Evolutionary conservation across 2,329 filamentous ascomycete genomes (phyloP).

Genomic region (Stachybotrys echinatus): DNA sequence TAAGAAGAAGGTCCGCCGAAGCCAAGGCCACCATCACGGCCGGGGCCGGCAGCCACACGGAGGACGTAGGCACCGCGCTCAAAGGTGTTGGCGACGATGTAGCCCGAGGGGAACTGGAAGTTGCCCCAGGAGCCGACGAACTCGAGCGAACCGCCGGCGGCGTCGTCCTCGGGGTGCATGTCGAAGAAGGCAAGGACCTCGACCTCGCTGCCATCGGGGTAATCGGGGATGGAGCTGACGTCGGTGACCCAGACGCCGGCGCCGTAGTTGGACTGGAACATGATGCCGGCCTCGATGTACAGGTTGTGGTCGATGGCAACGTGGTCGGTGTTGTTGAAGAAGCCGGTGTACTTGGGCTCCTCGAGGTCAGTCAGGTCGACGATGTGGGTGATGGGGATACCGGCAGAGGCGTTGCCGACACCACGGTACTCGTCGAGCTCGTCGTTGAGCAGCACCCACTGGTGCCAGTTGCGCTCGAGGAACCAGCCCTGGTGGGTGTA

Average conservation of each 20-base stretch:
- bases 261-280: constrained; percentile 42
- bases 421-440: constrained; percentile 41
- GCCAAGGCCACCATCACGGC: not conserved
- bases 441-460: constrained; percentile 42
- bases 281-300: constrained; percentile 34
- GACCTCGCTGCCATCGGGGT: constrained; percentile 32
- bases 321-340: constrained; percentile 29
- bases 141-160: constrained; percentile 34
- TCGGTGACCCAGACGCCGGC: constrained; percentile 34
- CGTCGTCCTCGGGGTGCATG: constrained; percentile 40
- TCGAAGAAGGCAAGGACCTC: constrained; percentile 41
- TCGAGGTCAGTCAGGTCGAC: constrained; percentile 36
- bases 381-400: constrained; percentile 34
- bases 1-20: constrained; percentile 1
- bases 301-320: constrained; percentile 41
- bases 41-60: not conserved
- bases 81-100: constrained; percentile 42
- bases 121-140: constrained; percentile 39
- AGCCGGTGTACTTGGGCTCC: constrained; percentile 29
- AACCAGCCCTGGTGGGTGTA: constrained; percentile 54
- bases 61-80: constrained; percentile 42
- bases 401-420: constrained; percentile 13
- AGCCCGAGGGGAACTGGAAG: constrained; percentile 40
- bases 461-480: constrained; percentile 31
- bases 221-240: constrained; percentile 20